phyloP scores from a whole-genome alignment of 1,139 yeast genomes.

The Hanseniaspora uvarum region DNA sequence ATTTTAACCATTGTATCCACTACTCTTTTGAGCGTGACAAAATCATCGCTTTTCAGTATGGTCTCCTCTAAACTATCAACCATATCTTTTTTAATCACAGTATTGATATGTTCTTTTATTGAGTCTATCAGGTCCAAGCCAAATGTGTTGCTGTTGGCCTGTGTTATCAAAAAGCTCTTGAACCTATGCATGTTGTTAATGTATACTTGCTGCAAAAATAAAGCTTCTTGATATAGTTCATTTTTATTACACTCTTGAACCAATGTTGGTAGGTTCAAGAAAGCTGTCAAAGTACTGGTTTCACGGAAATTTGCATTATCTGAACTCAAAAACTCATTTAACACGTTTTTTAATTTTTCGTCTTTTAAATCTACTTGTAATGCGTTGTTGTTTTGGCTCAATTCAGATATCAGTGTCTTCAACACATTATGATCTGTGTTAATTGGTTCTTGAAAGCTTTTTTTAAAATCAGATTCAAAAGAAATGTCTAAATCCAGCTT shows the following conservation, averaged over 20 bases:
- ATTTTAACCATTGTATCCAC: constrained; percentile 11
- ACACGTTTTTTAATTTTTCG: constrained; percentile 27
- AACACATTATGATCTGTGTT: constrained; percentile 15
- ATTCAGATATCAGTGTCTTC: constrained; percentile 20
- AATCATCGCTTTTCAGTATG: background rate
- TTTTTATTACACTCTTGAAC: constrained; percentile 73
- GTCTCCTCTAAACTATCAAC: constrained; percentile 6
- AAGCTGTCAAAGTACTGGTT: constrained; percentile 37
- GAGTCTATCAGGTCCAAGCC: background rate
- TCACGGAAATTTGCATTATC: constrained; percentile 21
- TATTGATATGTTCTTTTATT: background rate
- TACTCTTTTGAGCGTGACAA: constrained; percentile 13
- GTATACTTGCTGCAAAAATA: constrained; percentile 30
- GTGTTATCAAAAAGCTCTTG: constrained; percentile 27
- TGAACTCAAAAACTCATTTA: constrained; percentile 23
- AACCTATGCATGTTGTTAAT: constrained; percentile 13
- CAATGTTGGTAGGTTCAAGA: constrained; percentile 72
- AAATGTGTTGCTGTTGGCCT: background rate
- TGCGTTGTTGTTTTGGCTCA: constrained; percentile 22
- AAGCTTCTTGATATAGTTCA: constrained; percentile 82
- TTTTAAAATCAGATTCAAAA: background rate
- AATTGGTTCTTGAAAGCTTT: constrained; percentile 9
- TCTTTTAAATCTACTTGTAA: constrained; percentile 29
- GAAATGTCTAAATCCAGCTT: constrained; percentile 32
- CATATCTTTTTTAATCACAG: constrained; percentile 14